phyloP scores from a whole-genome alignment of 257 asterid species.

The Lavandula angustifolia region DNA sequence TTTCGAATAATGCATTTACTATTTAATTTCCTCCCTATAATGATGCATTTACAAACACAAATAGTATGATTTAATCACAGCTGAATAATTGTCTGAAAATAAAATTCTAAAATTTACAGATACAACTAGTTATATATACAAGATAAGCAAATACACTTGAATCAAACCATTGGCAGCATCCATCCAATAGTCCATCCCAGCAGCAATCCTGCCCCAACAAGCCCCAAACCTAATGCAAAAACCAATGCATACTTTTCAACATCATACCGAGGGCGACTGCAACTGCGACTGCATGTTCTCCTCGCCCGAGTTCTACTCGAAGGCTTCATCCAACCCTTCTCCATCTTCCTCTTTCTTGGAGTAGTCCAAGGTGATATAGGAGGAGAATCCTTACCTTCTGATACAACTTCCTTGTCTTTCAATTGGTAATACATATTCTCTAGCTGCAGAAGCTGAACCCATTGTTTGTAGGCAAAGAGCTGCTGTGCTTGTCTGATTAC shows the following conservation, averaged over 20 bases:
- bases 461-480: conserved; percentile 82
- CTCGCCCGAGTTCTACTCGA: conserved; percentile 42
- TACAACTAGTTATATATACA: conserved; percentile 15
- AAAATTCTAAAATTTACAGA: conserved; percentile 24
- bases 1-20: too few species aligned
- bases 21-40: too few species aligned
- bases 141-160: not conserved
- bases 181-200: conserved; percentile 85
- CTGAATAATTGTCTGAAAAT: not conserved
- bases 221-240: conserved; percentile 77
- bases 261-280: conserved; percentile 29
- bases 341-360: conserved; percentile 34
- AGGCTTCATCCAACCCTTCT: conserved; percentile 45
- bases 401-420: conserved; percentile 41
- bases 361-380: too few species aligned
- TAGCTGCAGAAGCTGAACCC: conserved; percentile 82
- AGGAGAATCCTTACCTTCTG: conserved; percentile 40
- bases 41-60: not conserved
- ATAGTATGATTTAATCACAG: not conserved
- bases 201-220: conserved; percentile 80
- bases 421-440: conserved; percentile 66
- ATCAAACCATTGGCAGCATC: conserved; percentile 46
- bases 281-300: conserved; percentile 21
- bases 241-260: conserved; percentile 58
- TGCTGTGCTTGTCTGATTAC: conserved; percentile 81